Percentiles rank a stretch among this genome's conserved stretches.
phyloP scores from a whole-genome alignment of 2,329 filamentous ascomycete species.

The Fusarium sp. region DNA sequence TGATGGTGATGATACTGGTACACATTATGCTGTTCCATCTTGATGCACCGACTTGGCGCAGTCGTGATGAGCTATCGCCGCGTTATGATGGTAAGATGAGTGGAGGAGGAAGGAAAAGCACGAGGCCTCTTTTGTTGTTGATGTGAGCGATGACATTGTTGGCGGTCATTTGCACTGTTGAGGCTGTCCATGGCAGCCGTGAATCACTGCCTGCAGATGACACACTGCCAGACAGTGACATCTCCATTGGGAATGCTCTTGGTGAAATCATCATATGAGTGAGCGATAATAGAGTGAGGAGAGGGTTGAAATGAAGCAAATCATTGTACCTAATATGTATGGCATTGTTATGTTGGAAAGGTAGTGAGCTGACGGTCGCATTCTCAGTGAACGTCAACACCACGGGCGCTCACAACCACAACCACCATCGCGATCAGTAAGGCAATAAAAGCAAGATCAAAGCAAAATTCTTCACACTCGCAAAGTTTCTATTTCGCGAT shows the following conservation, averaged over 20 bases:
- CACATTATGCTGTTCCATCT: neutral
- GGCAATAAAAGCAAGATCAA: neutral
- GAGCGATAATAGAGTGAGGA: fast-evolving
- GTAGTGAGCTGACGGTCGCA: neutral
- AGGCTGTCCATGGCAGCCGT: neutral
- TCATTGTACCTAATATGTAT: fast-evolving
- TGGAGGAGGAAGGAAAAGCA: neutral
- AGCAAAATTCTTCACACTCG: fast-evolving
- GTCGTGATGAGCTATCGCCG: no score
- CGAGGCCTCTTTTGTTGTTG: neutral
- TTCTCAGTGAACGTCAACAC: neutral
- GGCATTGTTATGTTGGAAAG: neutral
- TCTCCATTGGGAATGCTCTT: fast-evolving
- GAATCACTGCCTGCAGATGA: neutral
- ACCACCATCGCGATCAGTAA: fast-evolving
- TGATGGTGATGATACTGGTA: neutral
- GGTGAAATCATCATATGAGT: fast-evolving
- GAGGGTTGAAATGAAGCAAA: fast-evolving
- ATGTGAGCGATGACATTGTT: neutral
- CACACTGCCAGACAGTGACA: neutral
- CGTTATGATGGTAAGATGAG: fast-evolving
- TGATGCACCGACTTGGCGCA: neutral
- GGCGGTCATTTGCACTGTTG: neutral
- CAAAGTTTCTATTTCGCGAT: neutral
- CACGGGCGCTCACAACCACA: neutral